Base-by-base conservation (phyloP, 805 yeast species). In the Candida broadrunensis region DNA sequence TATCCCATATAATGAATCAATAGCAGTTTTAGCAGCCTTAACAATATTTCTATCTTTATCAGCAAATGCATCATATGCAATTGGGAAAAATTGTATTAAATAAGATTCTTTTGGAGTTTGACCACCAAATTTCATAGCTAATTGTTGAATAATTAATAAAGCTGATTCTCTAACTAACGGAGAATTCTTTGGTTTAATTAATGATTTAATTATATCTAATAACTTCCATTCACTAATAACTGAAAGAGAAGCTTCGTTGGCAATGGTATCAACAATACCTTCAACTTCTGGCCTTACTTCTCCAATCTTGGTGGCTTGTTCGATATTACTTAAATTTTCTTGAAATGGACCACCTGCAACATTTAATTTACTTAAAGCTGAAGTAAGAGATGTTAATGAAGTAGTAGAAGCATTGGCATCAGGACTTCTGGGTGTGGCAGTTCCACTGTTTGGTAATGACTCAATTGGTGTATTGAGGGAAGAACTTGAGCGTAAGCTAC, bases 41-140 rank as follows among this genome's bases (percentile, higher is more conserved):
- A 81, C 81, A 34, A 91, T 93, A 36, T 82, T 77, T 59, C 79
- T 83, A 55, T 91, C 98, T 65, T 91, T 93, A 55, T 93, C 98
- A 36, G 91, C 81, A 42, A 80, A 72, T 31, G 81, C 69, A 55
- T 89, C 96, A 38, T 83, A 77, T 13, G 87, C 83, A 3, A 75
- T 55, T 5, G 79, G 70, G 44, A 89, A 69, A 31, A 85, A 74
- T 39, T 78, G 81, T 25, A 83, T 61, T 41, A 91, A 70, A 56
- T 81, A 81, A 3, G 88, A 83, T 64, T 89, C 96, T 41, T 75
- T 77, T 20, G 95, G 91, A 29, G 85, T 68, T 44, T 73, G 73
- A 30, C 85, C 83, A 15, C 83, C 82, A 49, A 80, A 79, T 52
- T 75, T 77, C 51, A 79, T 72, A 34, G 76, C 72, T 46, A 79